Percentiles rank a stretch among this genome's conserved stretches.
Evolutionary conservation across 1,139 yeast genomes (phyloP).

Genomic region (Wickerhamiella infanticola): DNA sequence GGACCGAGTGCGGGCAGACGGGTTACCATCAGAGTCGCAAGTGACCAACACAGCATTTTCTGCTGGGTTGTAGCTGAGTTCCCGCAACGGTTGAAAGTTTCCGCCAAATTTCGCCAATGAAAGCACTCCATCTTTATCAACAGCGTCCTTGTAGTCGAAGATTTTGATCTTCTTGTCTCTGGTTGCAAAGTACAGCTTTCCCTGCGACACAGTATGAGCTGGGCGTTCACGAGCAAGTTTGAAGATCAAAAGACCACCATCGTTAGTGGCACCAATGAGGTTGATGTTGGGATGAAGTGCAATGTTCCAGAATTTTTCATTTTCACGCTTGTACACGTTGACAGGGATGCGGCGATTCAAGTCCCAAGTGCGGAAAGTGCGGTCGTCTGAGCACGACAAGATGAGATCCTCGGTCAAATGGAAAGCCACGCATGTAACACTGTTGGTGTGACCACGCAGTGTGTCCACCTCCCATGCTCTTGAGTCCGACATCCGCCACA

Average conservation of each 20-base stretch:
- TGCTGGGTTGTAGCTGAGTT: conserved; percentile 80
- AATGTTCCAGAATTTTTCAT: conserved; percentile 89
- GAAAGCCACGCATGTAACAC: conserved; percentile 77
- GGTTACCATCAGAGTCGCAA: conserved; percentile 46
- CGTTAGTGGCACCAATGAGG: conserved; percentile 93
- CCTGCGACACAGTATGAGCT: conserved; percentile 61
- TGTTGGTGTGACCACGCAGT: conserved; percentile 93
- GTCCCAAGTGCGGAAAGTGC: conserved; percentile 97
- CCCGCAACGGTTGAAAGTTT: conserved; percentile 74
- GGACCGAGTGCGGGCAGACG: conserved; percentile 22
- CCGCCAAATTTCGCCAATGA: conserved; percentile 74
- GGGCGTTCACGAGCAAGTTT: conserved; percentile 97
- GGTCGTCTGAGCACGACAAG: conserved; percentile 88
- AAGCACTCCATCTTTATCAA: conserved; percentile 37
- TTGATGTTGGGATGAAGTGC: conserved; percentile 82
- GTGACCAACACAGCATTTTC: conserved; percentile 79
- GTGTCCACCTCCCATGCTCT: conserved; percentile 99
- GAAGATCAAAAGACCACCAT: conserved; percentile 95
- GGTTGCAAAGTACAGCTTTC: conserved; percentile 57
- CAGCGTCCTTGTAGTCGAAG: conserved; percentile 46
- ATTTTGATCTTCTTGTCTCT: conserved; percentile 75
- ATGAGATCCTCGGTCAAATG: conserved; percentile 91
- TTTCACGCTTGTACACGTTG: conserved; percentile 86
- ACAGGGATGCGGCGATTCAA: conserved; percentile 85
- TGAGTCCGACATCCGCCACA: conserved; percentile 97